Base-by-base conservation (phyloP, 331 rosid genomes). In the Malus hybrid region DNA sequence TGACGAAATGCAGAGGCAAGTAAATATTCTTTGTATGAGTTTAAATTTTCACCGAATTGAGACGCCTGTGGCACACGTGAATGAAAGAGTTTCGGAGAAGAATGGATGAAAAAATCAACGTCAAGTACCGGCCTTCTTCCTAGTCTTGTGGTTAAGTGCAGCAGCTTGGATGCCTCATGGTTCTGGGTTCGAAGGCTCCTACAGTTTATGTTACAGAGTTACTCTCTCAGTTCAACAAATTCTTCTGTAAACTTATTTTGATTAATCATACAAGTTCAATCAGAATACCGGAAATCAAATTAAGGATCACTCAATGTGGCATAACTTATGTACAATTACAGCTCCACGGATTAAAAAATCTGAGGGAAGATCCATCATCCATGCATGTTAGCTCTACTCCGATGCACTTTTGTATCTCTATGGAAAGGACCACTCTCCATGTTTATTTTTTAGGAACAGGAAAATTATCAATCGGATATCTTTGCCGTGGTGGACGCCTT, bases 371-470 rank as follows among this genome's bases (percentile, higher is more conserved):
- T 4, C 33, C 33, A 31, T 31, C 33, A 32, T 36, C 54, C 66
- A 67, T 67, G 54, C 3, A 14, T 14, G 55, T 13, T 20, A 56
- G 60, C 12, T 57, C 68, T 27, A 29, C 74, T 72, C 33, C 4
- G 24, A 44, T 61, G 28, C 80, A 34, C 19, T 52, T 44, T 36
- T 22, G 12, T 19, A 72, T 24, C 6, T 5, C 32, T 36, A 20
- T 18, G 15, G 10, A 56, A 39, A 27, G 3, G 61, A 60, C 13
- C 4, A 13, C 70, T 63, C 44, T 10, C 60, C 9, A 5, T 6
- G 19, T 48, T 82, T 39, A 78, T 69, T 63, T 69, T 54, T 52
- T 19, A 14, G 74, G n/a, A 34, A 74, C 34, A 44, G 77, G 72
- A 60, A 22, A 22, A 24, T 24, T 24, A 24, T 24, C 24, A 24